Evolutionary conservation across 2,329 filamentous ascomycete species (phyloP), one percentile per base, ranked within the genome.

Genomic region (Ceratocystis destructans): DNA sequence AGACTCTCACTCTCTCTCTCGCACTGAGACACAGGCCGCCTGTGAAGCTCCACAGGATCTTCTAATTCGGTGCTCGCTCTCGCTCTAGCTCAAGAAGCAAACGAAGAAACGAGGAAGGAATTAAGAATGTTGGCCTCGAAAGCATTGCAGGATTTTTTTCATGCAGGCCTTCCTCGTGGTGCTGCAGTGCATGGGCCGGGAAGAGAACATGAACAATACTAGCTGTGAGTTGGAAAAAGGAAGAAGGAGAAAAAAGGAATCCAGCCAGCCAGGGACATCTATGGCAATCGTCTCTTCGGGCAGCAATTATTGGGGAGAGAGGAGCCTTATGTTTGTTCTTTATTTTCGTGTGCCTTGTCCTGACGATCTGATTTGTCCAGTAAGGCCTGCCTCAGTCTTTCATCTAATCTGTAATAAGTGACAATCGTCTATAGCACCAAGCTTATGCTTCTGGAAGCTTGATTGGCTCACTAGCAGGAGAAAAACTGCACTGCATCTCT

Each of bases 121-220:
- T 5, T 31, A 59, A 25, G 48, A 59, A 59, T 37, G 28, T 33
- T 37, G 53, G 53, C 53, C 53, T 59, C 53, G 53, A 59, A 59
- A 59, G 28, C 25, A 17, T 3, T 59, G 53, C 22, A 59, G 53
- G 53, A 59, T 59, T 33, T 31, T 28, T 25, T 31, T 25, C 28
- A 33, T 59, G 53, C 53, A 59, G 33, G 28, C 28, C 28, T 17
- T 59, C 53, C 53, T 59, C 53, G 53, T 59, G 53, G 53, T 31
- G 25, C 5, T 59, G 53, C 53, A 31, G 28, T 15, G 53, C 53
- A 59, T 59, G 53, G 53, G 28, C 53, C 53, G n/a, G 53, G 7
- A 59, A 59, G 53, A 59, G 53, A 33, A 17, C 53, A 31, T 59
- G 53, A 37, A 25, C 53, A n/a, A 59, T 37, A 37, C 33, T 59